Conservation (phyloP, 805 yeast genomes). For the Dipodascopsis tothii region DNA sequence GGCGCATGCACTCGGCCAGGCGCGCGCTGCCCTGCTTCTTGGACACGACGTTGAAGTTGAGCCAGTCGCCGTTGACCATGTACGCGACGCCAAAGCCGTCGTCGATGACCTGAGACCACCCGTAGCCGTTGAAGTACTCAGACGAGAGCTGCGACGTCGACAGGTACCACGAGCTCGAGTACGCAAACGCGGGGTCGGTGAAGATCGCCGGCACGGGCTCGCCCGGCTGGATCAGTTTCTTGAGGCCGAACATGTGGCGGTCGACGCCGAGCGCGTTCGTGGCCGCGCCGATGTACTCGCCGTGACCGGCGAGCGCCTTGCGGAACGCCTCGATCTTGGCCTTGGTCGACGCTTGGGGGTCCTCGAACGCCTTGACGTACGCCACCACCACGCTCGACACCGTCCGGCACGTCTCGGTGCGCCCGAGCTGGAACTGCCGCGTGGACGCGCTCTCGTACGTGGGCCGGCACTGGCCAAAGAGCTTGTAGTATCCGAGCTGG, state of each 20-base stretch:
- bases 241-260: constrained; percentile 86
- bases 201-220: constrained; percentile 59
- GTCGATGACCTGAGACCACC: constrained; percentile 91
- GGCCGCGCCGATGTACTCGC: constrained; percentile 64
- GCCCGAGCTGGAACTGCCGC: constrained; percentile 76
- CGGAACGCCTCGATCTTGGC: constrained; percentile 63
- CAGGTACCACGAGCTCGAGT: constrained; percentile 77
- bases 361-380: constrained; percentile 70
- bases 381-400: constrained; percentile 64
- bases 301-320: constrained; percentile 67
- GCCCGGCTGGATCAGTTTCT: constrained; percentile 55
- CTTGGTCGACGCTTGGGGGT: constrained; percentile 41
- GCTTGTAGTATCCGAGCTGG: constrained; percentile 83
- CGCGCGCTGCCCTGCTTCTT: constrained; percentile 46
- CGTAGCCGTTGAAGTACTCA: constrained; percentile 81
- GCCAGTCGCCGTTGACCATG: constrained; percentile 77
- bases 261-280: constrained; percentile 84
- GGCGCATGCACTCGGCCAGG: constrained; percentile 59
- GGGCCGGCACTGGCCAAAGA: constrained; percentile 72
- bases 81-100: constrained; percentile 92
- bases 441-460: constrained; percentile 96
- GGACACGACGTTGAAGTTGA: constrained; percentile 77
- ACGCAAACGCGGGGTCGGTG: constrained; percentile 65
- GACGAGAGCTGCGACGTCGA: constrained; percentile 87
- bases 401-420: constrained; percentile 89